These are phyloP conservation scores for Brasenia schreberi DNA, from an alignment of 164 flowering plant genomes.

Conservation along the genomic window DNA sequence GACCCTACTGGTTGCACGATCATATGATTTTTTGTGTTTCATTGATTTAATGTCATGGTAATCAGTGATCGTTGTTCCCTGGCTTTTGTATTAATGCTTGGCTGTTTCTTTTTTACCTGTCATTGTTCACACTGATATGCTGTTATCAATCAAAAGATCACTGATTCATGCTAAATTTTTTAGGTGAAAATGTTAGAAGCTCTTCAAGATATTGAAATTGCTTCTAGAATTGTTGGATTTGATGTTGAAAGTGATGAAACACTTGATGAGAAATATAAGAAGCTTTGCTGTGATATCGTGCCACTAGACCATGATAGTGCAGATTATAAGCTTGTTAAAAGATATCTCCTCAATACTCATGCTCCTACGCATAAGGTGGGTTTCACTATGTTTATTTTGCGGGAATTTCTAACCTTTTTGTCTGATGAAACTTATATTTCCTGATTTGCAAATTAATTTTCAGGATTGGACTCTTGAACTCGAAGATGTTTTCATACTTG, in stretches of 20 bases:
- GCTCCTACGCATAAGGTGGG: conserved; percentile 89
- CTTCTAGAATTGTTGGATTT: conserved; percentile 87
- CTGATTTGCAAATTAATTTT: background rate
- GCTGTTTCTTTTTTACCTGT: no score
- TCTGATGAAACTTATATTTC: background rate
- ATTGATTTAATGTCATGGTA: no score
- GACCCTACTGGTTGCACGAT: no score
- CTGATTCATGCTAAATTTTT: conserved; percentile 1
- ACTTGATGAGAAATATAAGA: conserved; percentile 76
- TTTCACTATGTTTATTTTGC: background rate
- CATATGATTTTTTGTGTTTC: no score
- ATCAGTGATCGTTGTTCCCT: no score
- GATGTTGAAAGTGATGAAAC: conserved; percentile 64
- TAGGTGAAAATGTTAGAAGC: conserved; percentile 98
- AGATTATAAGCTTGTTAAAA: conserved; percentile 63
- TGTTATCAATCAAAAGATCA: background rate
- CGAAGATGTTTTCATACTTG: conserved; percentile 89
- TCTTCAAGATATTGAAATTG: conserved; percentile 93
- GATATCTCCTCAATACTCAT: conserved; percentile 80
- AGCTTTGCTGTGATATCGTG: conserved; percentile 50
- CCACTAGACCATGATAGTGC: conserved; percentile 75
- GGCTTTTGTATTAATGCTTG: no score
- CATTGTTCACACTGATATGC: no score
- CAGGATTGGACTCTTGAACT: conserved; percentile 93
- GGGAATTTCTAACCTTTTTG: background rate